Base-by-base conservation (phyloP, 2,329 filamentous ascomycete genomes). In the Myriangium duriaei region DNA sequence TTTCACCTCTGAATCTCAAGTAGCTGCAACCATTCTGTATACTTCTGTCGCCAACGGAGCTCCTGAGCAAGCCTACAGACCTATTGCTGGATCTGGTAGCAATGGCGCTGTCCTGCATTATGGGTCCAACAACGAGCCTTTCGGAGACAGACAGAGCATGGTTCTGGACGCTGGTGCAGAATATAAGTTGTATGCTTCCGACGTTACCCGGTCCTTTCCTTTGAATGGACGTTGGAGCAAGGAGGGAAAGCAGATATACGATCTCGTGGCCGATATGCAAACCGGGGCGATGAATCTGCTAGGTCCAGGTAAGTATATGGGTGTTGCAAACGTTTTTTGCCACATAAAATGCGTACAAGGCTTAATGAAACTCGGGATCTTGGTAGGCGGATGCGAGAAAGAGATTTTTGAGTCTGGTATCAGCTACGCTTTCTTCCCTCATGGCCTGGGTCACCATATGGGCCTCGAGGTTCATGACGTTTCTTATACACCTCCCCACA, bases 31-130 rank as follows among this genome's bases (percentile, higher is more conserved):
- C 9, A 93, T 93, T 53, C 64, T 79, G 15, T 70, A 74, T 21
- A 72, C 73, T 14, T 94, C 85, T 55, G 76, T 82, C 34, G 70
- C 78, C 5, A 67, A 71, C 37, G 81, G 81, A 44, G 80, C 83
- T 3, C 81, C 80, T 45, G 66, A 74, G 35, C 83, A 93, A 63
- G 78, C 88, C 0, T 98, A 98, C 55, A 74, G 79, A 32, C 73
- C 86, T n/a, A 95, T 98, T 49, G 84, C 83, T 32, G 88, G 82
- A 2, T 76, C 81, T 1, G 88, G 88, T 1, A 55, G 67, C n/a
- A 91, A 91, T 52, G 86, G 81, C 4, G 77, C 81, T 11, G 87
- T 82, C 0, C 65, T 96, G 29, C 91, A 98, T 59, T 98, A 98
- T 57, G 71, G 73, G 30, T 74, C 71, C 37, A 96, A 98, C 55